Percentiles rank a stretch among this genome's conserved stretches.
These are phyloP conservation scores for Phyllostachys edulis DNA, from an alignment of 176 grass and related monocot species.

Conservation along the genomic window DNA sequence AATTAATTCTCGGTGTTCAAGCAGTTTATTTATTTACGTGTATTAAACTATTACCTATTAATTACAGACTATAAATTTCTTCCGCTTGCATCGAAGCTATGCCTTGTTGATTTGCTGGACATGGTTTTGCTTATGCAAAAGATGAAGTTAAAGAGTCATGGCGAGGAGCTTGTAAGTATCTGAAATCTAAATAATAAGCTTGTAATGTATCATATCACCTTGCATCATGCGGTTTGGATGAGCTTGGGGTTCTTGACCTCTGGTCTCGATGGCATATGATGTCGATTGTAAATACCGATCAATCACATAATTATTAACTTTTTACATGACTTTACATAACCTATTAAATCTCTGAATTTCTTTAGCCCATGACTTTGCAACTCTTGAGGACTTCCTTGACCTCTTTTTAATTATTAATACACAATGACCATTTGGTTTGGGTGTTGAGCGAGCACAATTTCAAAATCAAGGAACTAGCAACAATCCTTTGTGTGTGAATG, in stretches of 20 bases:
- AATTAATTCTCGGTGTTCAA: not conserved
- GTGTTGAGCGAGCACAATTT: conserved; percentile 5
- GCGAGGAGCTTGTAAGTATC: conserved; percentile 92
- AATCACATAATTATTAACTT: not conserved
- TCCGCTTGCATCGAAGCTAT: conserved; percentile 84
- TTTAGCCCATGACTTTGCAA: not conserved
- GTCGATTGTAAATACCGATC: not conserved
- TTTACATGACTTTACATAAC: not conserved
- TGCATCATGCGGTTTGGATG: not conserved
- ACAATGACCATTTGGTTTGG: not conserved
- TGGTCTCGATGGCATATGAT: not conserved
- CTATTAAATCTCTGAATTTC: not conserved
- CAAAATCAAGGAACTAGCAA: not conserved
- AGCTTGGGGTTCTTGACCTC: not conserved
- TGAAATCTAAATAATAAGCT: conserved; percentile 17
- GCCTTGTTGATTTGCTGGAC: conserved; percentile 89
- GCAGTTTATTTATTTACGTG: not conserved
- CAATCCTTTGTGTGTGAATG: not conserved
- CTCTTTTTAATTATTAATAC: not conserved
- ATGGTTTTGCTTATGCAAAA: conserved; percentile 99
- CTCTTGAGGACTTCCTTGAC: not conserved
- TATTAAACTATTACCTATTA: conserved; percentile 20
- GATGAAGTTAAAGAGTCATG: conserved; percentile 96
- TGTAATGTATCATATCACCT: not conserved
- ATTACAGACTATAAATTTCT: conserved; percentile 88